Conservation (phyloP, 2,329 filamentous ascomycete species). For the Lasiodiplodia hormozganensis region DNA sequence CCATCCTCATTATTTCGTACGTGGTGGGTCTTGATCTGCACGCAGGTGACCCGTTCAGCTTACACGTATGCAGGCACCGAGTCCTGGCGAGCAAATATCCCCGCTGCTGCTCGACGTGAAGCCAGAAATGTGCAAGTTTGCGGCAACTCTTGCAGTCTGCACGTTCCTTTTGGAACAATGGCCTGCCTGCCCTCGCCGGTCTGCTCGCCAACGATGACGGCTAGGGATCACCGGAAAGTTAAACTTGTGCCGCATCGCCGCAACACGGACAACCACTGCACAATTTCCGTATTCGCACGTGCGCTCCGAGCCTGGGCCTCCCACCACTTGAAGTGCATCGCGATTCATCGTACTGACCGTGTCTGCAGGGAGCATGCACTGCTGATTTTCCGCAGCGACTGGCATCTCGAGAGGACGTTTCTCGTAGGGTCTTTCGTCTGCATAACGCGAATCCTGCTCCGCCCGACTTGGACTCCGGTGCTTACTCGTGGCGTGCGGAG, state of each 20-base stretch:
- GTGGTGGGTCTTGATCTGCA: conserved; percentile 8
- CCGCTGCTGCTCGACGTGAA: conserved; percentile 13
- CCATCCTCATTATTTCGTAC: background rate
- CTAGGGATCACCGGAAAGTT: conserved; percentile 2
- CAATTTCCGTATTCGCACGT: no score
- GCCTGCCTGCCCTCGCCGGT: background rate
- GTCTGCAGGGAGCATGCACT: background rate
- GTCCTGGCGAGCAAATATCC: conserved; percentile 1
- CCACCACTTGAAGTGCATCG: background rate
- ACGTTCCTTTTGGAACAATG: background rate
- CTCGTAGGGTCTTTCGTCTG: background rate
- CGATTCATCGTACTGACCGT: background rate
- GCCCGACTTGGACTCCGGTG: conserved; percentile 1
- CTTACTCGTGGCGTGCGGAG: conserved; percentile 8
- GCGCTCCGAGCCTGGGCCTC: background rate
- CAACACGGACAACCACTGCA: background rate
- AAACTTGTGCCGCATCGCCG: background rate
- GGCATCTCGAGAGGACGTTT: background rate
- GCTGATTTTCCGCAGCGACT: background rate
- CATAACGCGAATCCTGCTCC: background rate
- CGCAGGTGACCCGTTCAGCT: conserved; percentile 4
- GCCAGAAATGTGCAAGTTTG: background rate
- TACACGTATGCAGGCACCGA: conserved; percentile 16
- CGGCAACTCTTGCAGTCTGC: background rate
- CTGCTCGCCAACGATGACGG: background rate